Conservation (phyloP, 139 green algal species). For the Tetradesmus lagerheimii region DNA sequence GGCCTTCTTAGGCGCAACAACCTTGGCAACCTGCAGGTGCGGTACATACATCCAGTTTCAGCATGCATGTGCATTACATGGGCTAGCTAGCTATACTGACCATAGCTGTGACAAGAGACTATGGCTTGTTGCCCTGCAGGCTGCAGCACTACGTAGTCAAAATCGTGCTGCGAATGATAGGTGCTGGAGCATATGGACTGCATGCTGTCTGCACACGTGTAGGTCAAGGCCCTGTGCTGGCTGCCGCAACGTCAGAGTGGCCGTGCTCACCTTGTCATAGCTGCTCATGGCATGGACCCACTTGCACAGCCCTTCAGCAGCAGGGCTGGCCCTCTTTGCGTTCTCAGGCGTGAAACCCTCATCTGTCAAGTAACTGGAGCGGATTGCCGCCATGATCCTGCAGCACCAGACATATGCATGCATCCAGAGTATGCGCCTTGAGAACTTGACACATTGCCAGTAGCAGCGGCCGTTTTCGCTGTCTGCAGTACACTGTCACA, state of each 20-base stretch:
- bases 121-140: too few relatives aligned
- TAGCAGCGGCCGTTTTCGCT: not conserved
- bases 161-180: too few relatives aligned
- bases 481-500: not conserved
- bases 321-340: constrained; percentile 73
- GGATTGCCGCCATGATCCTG: constrained; percentile 75
- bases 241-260: not conserved
- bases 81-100: too few relatives aligned
- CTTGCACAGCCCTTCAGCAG: constrained; percentile 83
- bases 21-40: constrained; percentile 65
- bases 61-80: too few relatives aligned
- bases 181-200: not conserved
- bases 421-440: not conserved
- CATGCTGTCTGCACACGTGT: not conserved
- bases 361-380: constrained; percentile 72
- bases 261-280: constrained; percentile 82
- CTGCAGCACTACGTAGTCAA: too few relatives aligned
- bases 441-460: not conserved
- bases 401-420: constrained; percentile 10
- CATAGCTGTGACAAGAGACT: too few relatives aligned
- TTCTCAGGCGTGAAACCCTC: constrained; percentile 82
- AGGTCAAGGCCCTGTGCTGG: not conserved
- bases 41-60: not conserved
- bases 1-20: constrained; percentile 84
- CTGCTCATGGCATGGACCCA: constrained; percentile 85